phyloP scores from a whole-genome alignment of 177 flowering plant species.

The Telopea speciosissima region DNA sequence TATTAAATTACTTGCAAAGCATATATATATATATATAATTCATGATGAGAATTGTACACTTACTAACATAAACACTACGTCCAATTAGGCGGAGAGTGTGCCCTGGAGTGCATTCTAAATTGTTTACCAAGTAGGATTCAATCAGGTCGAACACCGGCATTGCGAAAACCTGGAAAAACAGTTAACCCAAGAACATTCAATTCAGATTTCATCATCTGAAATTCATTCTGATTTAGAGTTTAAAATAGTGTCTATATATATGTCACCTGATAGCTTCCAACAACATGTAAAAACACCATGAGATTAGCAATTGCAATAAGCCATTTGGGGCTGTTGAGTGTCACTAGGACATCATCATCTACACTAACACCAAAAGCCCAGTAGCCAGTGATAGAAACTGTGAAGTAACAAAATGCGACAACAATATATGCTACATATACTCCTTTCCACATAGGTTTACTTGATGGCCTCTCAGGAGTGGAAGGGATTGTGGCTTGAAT shows the following conservation, averaged over 20 bases:
- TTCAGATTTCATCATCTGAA: background rate
- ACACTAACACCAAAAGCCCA: conserved; percentile 38
- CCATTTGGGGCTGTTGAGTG: conserved; percentile 32
- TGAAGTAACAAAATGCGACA: conserved; percentile 36
- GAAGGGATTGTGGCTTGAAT: conserved; percentile 51
- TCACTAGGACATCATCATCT: conserved; percentile 32
- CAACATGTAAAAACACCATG: conserved; percentile 39
- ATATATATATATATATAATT: no score
- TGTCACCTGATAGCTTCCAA: conserved; percentile 50
- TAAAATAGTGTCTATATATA: no score
- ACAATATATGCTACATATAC: conserved; percentile 31
- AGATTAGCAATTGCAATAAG: conserved; percentile 36
- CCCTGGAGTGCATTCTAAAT: conserved; percentile 22
- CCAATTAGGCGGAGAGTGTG: conserved; percentile 24
- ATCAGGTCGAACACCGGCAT: conserved; percentile 42
- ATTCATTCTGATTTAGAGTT: no score
- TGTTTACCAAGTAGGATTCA: conserved; percentile 24
- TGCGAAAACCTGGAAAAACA: conserved; percentile 29
- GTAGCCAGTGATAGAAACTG: conserved; percentile 36
- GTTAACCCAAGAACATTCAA: background rate
- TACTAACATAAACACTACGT: conserved; percentile 32
- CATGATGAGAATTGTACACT: background rate
- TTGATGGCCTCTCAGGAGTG: conserved; percentile 31
- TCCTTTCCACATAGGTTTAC: conserved; percentile 40
- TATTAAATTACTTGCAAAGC: no score